These are phyloP conservation scores for Podila minutissima DNA, from an alignment of 192 early-diverging fungal species.

Conservation along the genomic window DNA sequence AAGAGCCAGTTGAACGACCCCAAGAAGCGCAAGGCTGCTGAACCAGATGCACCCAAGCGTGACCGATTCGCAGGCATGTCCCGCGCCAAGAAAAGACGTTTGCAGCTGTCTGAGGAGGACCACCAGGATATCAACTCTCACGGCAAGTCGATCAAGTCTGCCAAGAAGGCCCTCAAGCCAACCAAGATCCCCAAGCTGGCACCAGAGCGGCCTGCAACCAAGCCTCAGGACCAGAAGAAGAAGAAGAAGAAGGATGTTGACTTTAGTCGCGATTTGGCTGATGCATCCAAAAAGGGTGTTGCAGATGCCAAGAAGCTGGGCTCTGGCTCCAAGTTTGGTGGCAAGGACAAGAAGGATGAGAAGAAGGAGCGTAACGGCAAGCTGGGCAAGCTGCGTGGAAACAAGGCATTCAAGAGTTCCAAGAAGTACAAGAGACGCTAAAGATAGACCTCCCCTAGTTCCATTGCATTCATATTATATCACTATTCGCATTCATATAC, in stretches of 20 bases:
- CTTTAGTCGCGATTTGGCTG: constrained; percentile 56
- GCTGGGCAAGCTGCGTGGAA: constrained; percentile 44
- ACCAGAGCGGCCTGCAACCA: constrained; percentile 16
- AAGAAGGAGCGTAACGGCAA: constrained; percentile 43
- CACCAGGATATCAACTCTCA: constrained; percentile 52
- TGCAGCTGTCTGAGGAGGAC: constrained; percentile 58
- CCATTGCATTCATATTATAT: neutral
- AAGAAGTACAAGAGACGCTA: constrained; percentile 55
- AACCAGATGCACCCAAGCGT: constrained; percentile 50
- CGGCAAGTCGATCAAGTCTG: constrained; percentile 54
- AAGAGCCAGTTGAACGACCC: constrained; percentile 30
- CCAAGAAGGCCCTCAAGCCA: constrained; percentile 58
- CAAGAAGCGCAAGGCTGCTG: constrained; percentile 49
- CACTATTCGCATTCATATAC: too few relatives aligned
- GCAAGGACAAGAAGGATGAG: constrained; percentile 30
- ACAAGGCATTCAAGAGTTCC: constrained; percentile 45
- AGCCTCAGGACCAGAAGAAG: constrained; percentile 39
- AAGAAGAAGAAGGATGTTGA: constrained; percentile 53
- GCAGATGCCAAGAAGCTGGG: constrained; percentile 53
- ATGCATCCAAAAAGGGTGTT: constrained; percentile 48
- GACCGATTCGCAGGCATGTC: constrained; percentile 62
- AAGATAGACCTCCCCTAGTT: neutral
- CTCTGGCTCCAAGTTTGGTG: constrained; percentile 27
- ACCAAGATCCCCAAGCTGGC: constrained; percentile 45
- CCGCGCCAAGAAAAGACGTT: constrained; percentile 55